Evolutionary conservation across 768 basidiomycete genomes (phyloP).

Genomic region (Dacryopinax spathularia): DNA sequence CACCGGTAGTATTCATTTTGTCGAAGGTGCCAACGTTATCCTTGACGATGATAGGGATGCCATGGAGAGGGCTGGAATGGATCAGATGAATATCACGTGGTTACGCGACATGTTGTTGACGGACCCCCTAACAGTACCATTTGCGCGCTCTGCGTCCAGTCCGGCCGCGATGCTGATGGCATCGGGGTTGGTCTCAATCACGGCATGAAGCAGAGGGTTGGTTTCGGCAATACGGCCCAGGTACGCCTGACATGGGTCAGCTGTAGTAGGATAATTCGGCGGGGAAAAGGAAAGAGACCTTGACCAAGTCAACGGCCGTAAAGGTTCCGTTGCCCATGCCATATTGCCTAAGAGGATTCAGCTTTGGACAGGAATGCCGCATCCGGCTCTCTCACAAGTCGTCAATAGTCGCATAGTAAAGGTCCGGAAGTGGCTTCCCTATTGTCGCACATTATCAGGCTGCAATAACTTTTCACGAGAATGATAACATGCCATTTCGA

Average conservation of each 20-base stretch:
- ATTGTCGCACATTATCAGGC: not conserved
- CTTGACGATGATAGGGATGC: slow-evolving; percentile 29
- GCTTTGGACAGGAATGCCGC: too few species aligned
- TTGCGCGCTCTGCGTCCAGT: slow-evolving; percentile 25
- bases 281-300: slow-evolving; percentile 18
- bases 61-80: slow-evolving; percentile 24
- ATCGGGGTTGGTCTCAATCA: slow-evolving; percentile 29
- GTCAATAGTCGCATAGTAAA: slow-evolving; percentile 29
- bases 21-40: slow-evolving; percentile 22
- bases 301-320: slow-evolving; percentile 31
- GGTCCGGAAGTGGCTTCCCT: slow-evolving; percentile 23
- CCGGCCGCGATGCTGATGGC: slow-evolving; percentile 25
- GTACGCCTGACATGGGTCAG: slow-evolving; percentile 23
- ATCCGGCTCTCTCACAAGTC: too few species aligned
- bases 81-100: too few species aligned
- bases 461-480: not conserved
- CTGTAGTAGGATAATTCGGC: not conserved
- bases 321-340: slow-evolving; percentile 27
- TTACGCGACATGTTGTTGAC: not conserved
- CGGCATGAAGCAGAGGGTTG: slow-evolving; percentile 29
- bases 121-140: not conserved
- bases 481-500: not conserved
- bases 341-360: slow-evolving; percentile 14
- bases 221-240: slow-evolving; percentile 33
- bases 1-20: not conserved